Conservation (phyloP, 2,329 filamentous ascomycete genomes). For the Diaporthe citrichinensis region DNA sequence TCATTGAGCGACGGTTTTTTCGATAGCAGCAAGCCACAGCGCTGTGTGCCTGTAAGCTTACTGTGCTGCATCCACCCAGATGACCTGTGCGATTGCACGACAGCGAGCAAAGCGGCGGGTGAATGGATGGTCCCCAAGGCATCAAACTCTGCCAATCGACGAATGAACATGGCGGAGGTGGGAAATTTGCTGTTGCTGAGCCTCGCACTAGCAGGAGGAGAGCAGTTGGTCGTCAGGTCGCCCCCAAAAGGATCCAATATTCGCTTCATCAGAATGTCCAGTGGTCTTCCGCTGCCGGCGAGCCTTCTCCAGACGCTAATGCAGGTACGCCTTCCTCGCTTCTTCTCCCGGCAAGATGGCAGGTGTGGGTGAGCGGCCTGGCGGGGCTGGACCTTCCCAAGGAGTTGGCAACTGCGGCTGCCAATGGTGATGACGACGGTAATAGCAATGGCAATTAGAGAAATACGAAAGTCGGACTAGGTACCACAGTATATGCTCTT, state of each 20-base stretch:
- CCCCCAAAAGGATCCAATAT: conserved; percentile 23
- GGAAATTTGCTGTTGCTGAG: conserved; percentile 23
- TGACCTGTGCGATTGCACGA: background rate
- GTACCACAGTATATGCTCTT: background rate
- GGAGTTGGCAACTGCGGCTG: conserved; percentile 11
- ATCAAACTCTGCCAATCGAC: background rate
- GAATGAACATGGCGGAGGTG: conserved; percentile 4
- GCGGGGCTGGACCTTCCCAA: conserved; percentile 7
- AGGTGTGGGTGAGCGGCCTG: conserved; percentile 8
- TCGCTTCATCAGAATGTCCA: background rate
- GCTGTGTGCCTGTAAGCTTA: conserved; percentile 11
- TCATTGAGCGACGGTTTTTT: conserved; percentile 23
- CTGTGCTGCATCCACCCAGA: background rate
- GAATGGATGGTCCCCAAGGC: background rate
- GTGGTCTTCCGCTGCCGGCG: background rate
- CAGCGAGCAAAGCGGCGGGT: background rate
- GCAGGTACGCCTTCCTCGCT: conserved; percentile 29
- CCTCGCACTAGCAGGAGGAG: conserved; percentile 4
- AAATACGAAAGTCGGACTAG: conserved; percentile 8
- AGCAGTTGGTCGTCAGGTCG: background rate
- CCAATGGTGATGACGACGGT: background rate
- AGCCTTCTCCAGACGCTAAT: conserved; percentile 27
- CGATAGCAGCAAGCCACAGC: conserved; percentile 22
- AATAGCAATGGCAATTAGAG: background rate
- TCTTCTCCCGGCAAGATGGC: conserved; percentile 2